Base-by-base conservation (phyloP, 495 filamentous ascomycete genomes). In the Neurospora africana region DNA sequence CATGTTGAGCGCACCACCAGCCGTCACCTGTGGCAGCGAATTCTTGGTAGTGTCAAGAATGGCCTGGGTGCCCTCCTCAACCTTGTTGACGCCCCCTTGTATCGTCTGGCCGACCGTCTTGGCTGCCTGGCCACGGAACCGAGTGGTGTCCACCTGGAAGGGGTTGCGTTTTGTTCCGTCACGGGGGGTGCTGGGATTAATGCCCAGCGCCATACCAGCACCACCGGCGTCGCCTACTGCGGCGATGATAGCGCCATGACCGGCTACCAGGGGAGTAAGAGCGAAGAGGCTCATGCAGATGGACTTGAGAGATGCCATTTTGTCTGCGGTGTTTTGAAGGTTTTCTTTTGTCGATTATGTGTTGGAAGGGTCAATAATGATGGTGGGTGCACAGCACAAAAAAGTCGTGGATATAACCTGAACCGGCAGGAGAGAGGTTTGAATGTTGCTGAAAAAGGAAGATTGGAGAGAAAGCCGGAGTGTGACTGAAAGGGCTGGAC, bases 131-230 rank as follows among this genome's bases (percentile, higher is more conserved):
- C 82, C 82, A 41, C 78, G 74, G 82, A 87, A 87, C 19, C 86
- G 83, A 53, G 86, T 87, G 68, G 76, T 79, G 72, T 87, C 86
- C 47, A 85, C 85, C 74, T 87, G 86, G 79, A 87, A 87, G 8
- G 86, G 86, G 10, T 74, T 75, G 37, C 86, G 83, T 4, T 79
- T 73, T n/a, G 85, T 86, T 39, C 86, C 86, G 70, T 86, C 84
- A 21, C 86, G 85, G 17, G 86, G 86, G 6, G 86, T 87, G 70
- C 74, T 75, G 65, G 81, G 78, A 75, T 87, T 81, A 73, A 87
- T 80, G 70, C 82, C 81, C 2, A 84, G 78, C n/a, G 78, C 79
- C 77, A 82, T 85, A 75, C 85, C 82, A 8, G 77, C 78, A 39
- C 86, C 86, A 23, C 86, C 86, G 19, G 81, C 81, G 71, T 87